Conservation (phyloP, 257 asterid species). For the Solanum lignicaule region DNA sequence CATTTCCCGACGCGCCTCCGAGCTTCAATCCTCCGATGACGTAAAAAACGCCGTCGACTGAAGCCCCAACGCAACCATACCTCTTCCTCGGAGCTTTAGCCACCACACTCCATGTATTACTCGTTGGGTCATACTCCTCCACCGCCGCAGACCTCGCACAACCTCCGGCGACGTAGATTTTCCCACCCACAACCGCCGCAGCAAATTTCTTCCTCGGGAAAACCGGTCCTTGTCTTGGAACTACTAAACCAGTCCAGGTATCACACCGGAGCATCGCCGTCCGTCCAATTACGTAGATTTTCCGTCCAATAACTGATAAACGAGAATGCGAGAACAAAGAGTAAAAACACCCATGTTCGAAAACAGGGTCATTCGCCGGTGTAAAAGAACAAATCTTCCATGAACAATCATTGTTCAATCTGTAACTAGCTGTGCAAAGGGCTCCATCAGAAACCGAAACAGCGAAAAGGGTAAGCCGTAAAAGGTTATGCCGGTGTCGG, state of each 20-base stretch:
- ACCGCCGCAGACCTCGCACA: constrained; percentile 46
- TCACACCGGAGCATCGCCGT: constrained; percentile 64
- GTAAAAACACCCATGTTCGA: constrained; percentile 18
- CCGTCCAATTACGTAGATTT: constrained; percentile 55
- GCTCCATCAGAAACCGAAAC: constrained; percentile 46
- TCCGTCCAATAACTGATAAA: constrained; percentile 56
- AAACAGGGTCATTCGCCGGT: neutral
- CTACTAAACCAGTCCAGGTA: constrained; percentile 76
- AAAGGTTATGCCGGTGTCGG: constrained; percentile 47
- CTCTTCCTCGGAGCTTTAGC: constrained; percentile 53
- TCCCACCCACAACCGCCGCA: constrained; percentile 49
- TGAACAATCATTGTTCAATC: constrained; percentile 17
- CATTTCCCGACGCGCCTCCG: constrained; percentile 22
- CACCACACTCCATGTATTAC: constrained; percentile 52
- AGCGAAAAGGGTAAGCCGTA: constrained; percentile 43
- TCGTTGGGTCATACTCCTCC: constrained; percentile 75
- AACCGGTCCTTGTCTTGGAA: constrained; percentile 39
- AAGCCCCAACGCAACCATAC: constrained; percentile 72
- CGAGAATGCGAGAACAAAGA: constrained; percentile 36
- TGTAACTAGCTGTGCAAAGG: constrained; percentile 55
- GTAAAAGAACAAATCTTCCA: constrained; percentile 63
- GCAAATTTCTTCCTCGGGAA: constrained; percentile 72
- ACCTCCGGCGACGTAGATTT: constrained; percentile 73
- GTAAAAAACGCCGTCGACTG: constrained; percentile 63
- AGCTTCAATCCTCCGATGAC: constrained; percentile 67